Evolutionary conservation across 2,329 filamentous ascomycete genomes (phyloP), one percentile per base, ranked within the genome.

Genomic region (Sporothrix brunneoviolacea): DNA sequence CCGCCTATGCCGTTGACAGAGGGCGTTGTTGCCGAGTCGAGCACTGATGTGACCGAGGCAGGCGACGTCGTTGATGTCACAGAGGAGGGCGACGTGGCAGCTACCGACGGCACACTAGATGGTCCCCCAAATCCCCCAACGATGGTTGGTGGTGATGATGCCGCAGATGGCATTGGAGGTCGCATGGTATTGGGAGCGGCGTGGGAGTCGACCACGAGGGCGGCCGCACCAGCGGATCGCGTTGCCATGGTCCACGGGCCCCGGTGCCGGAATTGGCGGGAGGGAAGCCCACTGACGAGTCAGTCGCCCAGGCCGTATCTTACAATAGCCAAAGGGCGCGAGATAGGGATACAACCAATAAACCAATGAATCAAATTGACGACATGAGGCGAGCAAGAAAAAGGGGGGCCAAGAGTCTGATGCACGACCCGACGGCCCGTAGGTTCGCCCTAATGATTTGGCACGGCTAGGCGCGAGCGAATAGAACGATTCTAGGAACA

Each of bases 371-470:
- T n/a, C n/a, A n/a, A n/a, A n/a, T n/a, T n/a, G n/a, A n/a, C n/a
- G n/a, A n/a, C n/a, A n/a, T n/a, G n/a, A n/a, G n/a, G n/a, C n/a
- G n/a, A n/a, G n/a, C n/a, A n/a, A n/a, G n/a, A n/a, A 46, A 36
- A 15, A 36, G 12, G 4, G 15, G 27, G 30, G 28, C n/a, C 36
- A 38, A 33, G 42, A 36, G 42, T 15, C 16, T 19, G 18, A 27
- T 35, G 27, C 6, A 19, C 32, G n/a, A 27, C 21, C 18, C 21
- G 19, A 36, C 15, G 9, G 33, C 21, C 22, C 32, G 33, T 19
- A 21, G 22, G 28, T 37, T 46, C 33, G 18, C 38, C 24, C 22
- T 43, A 36, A 49, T 36, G 47, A 49, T 41, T 35, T 48, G n/a
- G 5, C 6, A 18, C 33, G 33, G n/a, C 38, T 19, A 24, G 21